Evolutionary conservation across 768 basidiomycete species (phyloP).

Genomic region (Hygrophorus pudorinus): DNA sequence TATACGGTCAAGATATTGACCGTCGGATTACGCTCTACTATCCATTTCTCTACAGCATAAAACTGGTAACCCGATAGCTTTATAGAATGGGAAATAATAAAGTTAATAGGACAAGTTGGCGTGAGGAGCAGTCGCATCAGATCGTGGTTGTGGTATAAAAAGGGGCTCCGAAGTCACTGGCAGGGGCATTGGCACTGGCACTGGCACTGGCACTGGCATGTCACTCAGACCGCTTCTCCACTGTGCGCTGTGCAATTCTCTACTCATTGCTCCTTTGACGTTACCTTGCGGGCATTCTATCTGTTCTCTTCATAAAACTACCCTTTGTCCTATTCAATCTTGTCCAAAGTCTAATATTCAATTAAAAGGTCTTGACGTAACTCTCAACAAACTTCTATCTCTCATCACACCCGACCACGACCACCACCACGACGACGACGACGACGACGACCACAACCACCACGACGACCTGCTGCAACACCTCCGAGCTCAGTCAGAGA

Average conservation of each 20-base stretch:
- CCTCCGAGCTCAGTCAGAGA: no score
- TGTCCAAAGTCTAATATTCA: slow-evolving; percentile 1
- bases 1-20: slow-evolving; percentile 59
- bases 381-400: slow-evolving; percentile 43
- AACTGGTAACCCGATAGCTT: slow-evolving; percentile 62
- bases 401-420: slow-evolving; percentile 24
- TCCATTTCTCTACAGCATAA: slow-evolving; percentile 84
- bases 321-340: no score
- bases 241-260: no score
- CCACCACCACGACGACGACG: neutral
- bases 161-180: no score
- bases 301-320: no score
- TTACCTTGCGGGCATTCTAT: no score
- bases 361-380: slow-evolving; percentile 35
- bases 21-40: slow-evolving; percentile 59
- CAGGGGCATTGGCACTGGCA: no score
- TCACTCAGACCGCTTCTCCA: no score
- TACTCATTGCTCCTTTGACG: no score
- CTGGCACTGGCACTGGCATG: no score
- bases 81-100: slow-evolving; percentile 40
- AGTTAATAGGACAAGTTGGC: slow-evolving; percentile 35
- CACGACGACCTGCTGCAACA: slow-evolving; percentile 27
- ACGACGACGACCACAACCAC: slow-evolving; percentile 2
- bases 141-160: no score
- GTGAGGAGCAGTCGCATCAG: slow-evolving; percentile 12